Percentiles rank a stretch among this genome's conserved stretches.
These are phyloP conservation scores for Neobulgaria alba DNA, from an alignment of 2,329 filamentous ascomycete genomes.

Conservation along the genomic window DNA sequence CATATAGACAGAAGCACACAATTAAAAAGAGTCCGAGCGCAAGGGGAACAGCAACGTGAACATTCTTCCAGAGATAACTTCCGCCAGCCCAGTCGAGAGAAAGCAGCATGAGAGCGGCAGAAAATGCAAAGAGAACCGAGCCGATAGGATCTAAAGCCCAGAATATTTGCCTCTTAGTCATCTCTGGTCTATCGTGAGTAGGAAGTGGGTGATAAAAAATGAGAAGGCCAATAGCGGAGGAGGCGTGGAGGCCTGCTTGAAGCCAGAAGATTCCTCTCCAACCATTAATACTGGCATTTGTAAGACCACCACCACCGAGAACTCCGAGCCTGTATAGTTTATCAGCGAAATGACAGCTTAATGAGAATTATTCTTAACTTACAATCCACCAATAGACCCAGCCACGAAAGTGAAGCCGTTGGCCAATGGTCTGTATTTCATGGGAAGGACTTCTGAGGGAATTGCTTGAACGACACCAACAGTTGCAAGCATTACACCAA, in stretches of 20 bases:
- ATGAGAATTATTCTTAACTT: conserved; percentile 21
- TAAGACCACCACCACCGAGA: conserved; percentile 44
- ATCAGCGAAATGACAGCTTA: not conserved
- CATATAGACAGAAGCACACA: conserved; percentile 29
- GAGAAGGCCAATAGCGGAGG: conserved; percentile 36
- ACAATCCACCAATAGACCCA: conserved; percentile 44
- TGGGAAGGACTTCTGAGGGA: conserved; percentile 45
- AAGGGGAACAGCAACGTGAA: conserved; percentile 27
- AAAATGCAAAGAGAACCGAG: conserved; percentile 35
- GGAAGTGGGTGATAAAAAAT: conserved; percentile 40
- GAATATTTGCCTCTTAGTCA: conserved; percentile 32
- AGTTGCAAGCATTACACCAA: conserved; percentile 44
- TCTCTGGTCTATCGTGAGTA: conserved; percentile 29
- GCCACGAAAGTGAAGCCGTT: conserved; percentile 45
- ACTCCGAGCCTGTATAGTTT: conserved; percentile 30
- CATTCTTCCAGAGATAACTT: conserved; percentile 30
- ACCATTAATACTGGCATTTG: conserved; percentile 37
- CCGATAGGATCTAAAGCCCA: conserved; percentile 43
- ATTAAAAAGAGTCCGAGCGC: conserved; percentile 23
- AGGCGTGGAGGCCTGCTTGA: conserved; percentile 42
- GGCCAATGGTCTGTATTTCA: conserved; percentile 46
- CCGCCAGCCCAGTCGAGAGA: conserved; percentile 40
- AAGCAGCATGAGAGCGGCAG: conserved; percentile 37
- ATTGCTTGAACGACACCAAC: conserved; percentile 48
- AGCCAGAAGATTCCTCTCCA: conserved; percentile 54